Evolutionary conservation across 73 alveolate species (phyloP).

Genomic region (Paramecium pentaurelia): DNA sequence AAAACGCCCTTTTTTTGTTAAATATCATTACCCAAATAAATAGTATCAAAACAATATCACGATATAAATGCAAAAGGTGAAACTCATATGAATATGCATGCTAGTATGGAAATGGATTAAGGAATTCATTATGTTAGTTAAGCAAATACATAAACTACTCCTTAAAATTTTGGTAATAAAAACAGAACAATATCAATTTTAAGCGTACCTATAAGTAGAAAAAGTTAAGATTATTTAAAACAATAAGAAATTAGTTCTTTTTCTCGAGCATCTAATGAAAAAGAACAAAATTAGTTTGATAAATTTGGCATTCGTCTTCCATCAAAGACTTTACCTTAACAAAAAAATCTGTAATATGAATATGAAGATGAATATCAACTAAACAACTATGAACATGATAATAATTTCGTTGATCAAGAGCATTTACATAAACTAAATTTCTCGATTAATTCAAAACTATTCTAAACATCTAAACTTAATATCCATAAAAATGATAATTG

Average conservation of each 20-base stretch:
- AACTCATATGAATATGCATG: not conserved
- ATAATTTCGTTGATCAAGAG: not conserved
- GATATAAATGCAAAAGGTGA: conserved; percentile 4
- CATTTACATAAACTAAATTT: not conserved
- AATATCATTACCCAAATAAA: conserved; percentile 7
- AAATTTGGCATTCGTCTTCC: not conserved
- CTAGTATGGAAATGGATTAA: conserved; percentile 29
- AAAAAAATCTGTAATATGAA: not conserved
- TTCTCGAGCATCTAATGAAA: not conserved
- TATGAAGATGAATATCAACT: not conserved
- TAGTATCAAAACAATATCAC: not conserved
- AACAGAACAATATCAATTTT: not conserved
- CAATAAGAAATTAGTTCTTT: not conserved
- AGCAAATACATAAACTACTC: conserved; percentile 5
- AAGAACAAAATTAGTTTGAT: not conserved
- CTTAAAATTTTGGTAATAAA: not conserved
- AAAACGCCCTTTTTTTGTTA: not conserved
- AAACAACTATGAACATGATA: not conserved
- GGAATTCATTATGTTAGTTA: conserved; percentile 13
- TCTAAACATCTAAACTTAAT: not conserved
- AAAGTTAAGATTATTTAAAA: not conserved
- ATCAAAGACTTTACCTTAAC: not conserved
- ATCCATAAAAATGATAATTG: not conserved
- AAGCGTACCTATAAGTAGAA: not conserved
- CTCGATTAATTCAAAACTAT: conserved; percentile 4